Evolutionary conservation across 1,139 yeast genomes (phyloP).

Genomic region (Sporopachydermia cereana): DNA sequence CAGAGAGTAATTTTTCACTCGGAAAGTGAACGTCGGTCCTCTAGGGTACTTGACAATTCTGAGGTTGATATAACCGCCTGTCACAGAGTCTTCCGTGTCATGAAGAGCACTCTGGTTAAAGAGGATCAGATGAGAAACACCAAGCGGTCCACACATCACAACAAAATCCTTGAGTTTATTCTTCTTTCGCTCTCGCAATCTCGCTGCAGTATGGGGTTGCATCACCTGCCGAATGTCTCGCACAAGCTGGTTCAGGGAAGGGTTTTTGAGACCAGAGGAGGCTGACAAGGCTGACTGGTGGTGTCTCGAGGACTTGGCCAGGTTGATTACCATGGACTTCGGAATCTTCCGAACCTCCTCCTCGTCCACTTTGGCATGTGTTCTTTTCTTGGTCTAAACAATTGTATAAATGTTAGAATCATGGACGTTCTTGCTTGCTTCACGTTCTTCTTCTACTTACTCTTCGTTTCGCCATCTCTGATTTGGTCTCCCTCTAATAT

Average conservation of each 20-base stretch:
- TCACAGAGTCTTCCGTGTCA: constrained; percentile 31
- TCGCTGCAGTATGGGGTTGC: constrained; percentile 96
- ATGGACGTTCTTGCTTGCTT: too few relatives aligned
- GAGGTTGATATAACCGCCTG: constrained; percentile 68
- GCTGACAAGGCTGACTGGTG: constrained; percentile 4
- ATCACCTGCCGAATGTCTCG: constrained; percentile 78
- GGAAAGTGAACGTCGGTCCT: constrained; percentile 89
- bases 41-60: constrained; percentile 82
- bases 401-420: constrained; percentile 8
- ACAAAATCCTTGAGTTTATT: constrained; percentile 83
- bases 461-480: constrained; percentile 37
- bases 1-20: constrained; percentile 64
- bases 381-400: constrained; percentile 46
- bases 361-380: constrained; percentile 57
- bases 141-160: constrained; percentile 95
- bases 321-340: constrained; percentile 82
- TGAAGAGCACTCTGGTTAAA: constrained; percentile 47
- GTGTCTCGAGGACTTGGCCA: constrained; percentile 48
- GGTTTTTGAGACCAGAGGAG: constrained; percentile 41
- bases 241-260: constrained; percentile 73
- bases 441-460: constrained; percentile 26
- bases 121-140: constrained; percentile 78
- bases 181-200: constrained; percentile 72
- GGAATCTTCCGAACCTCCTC: constrained; percentile 72
- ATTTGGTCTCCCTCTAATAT: too few relatives aligned